A percentile compares a stretch with the other conserved stretches of the same genome.
Conservation (phyloP, 768 basidiomycete species). For the Auriculariales sp. region DNA sequence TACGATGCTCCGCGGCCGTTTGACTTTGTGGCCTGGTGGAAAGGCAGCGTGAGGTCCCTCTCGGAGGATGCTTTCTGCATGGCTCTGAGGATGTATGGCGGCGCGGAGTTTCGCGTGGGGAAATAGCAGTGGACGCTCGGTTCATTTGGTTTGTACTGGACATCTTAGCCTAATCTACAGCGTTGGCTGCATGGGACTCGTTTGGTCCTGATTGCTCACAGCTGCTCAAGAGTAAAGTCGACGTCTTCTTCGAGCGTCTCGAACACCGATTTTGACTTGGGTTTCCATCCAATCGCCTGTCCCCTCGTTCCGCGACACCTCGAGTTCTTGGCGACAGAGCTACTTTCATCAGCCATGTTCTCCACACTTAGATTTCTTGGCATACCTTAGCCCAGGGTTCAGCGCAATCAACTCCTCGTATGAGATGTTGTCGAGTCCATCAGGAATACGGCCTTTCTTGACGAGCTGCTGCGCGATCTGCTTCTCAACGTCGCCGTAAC, state of each 20-base stretch:
- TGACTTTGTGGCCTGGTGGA: conserved; percentile 1
- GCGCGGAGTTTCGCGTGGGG: conserved; percentile 67
- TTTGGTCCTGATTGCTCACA: too few species aligned
- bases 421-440: conserved; percentile 1
- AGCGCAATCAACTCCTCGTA: background rate
- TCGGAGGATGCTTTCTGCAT: conserved; percentile 35
- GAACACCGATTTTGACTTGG: background rate
- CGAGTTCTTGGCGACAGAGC: background rate
- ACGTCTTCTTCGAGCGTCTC: background rate
- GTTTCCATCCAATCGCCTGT: background rate
- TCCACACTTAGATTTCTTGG: background rate
- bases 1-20: background rate
- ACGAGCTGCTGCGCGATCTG: conserved; percentile 5
- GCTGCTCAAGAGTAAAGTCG: background rate
- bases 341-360: background rate
- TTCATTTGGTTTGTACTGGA: too few species aligned
- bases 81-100: conserved; percentile 59
- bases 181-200: too few species aligned
- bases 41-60: conserved; percentile 5
- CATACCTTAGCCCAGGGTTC: background rate
- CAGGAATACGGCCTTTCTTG: conserved; percentile 4
- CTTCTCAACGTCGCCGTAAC: conserved; percentile 5
- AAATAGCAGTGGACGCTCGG: conserved; percentile 26
- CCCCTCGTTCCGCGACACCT: background rate
- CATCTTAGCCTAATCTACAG: too few species aligned